A percentile compares a stretch with the other conserved stretches of the same genome.
phyloP scores from a whole-genome alignment of 1,284 basidiomycete genomes.

The Sanghuangporus sanghuang region DNA sequence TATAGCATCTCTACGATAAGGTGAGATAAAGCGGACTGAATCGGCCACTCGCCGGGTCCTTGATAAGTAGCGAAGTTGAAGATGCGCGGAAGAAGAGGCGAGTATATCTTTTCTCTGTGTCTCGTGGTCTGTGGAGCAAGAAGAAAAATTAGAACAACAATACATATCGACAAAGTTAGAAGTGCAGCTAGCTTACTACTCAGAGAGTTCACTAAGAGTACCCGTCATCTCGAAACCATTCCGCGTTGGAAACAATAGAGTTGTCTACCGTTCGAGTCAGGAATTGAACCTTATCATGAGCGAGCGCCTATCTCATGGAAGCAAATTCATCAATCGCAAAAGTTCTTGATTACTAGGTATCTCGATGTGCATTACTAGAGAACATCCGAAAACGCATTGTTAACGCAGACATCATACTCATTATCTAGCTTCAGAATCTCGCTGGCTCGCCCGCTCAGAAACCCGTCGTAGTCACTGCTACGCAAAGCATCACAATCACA shows the following conservation, averaged over 20 bases:
- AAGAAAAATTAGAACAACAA: not conserved
- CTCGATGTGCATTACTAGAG: too few species aligned
- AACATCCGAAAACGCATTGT: too few species aligned
- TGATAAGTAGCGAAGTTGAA: not conserved
- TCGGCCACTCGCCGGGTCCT: not conserved
- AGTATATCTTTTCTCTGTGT: not conserved
- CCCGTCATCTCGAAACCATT: too few species aligned
- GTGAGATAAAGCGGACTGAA: not conserved
- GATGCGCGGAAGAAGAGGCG: not conserved
- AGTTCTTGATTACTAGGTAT: too few species aligned
- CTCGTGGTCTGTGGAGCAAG: not conserved
- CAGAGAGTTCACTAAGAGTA: not conserved
- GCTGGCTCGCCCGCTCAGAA: too few species aligned
- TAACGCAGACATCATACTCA: too few species aligned
- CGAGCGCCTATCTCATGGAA: too few species aligned
- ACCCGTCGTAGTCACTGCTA: not conserved
- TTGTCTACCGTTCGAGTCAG: too few species aligned
- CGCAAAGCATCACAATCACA: conserved; percentile 3
- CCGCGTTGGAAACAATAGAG: too few species aligned
- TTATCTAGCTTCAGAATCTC: too few species aligned
- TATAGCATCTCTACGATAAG: not conserved
- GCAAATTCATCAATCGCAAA: too few species aligned
- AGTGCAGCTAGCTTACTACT: not conserved
- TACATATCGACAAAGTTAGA: not conserved
- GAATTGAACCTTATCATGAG: too few species aligned